These are phyloP conservation scores for Piper betle DNA, from an alignment of 164 flowering plant species.

Conservation along the genomic window DNA sequence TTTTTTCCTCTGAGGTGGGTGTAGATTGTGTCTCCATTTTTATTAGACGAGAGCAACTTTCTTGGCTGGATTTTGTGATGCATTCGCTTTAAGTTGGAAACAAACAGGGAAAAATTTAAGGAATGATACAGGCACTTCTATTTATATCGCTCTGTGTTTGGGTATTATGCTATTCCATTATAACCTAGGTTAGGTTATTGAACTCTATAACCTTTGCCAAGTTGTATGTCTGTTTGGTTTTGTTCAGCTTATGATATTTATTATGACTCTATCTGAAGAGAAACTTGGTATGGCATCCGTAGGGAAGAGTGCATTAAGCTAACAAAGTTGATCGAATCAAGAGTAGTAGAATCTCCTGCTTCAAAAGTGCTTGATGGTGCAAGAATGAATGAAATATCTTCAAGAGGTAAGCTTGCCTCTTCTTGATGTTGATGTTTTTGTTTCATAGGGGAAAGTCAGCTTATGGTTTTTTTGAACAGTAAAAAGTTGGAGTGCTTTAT, in stretches of 20 bases:
- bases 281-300: conserved; percentile 13
- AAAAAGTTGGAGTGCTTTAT: conserved; percentile 6
- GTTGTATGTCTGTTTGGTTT: background rate
- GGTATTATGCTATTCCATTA: no score
- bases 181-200: no score
- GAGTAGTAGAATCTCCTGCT: conserved; percentile 26
- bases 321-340: conserved; percentile 31
- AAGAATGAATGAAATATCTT: background rate
- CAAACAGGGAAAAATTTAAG: no score
- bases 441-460: conserved; percentile 4
- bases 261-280: conserved; percentile 1
- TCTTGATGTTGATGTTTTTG: conserved; percentile 2
- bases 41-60: background rate
- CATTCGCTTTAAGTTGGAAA: no score
- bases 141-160: no score
- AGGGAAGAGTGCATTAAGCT: conserved; percentile 52
- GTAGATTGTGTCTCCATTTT: no score
- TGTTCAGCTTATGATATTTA: background rate
- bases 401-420: conserved; percentile 9
- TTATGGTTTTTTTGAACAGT: conserved; percentile 4
- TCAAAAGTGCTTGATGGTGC: conserved; percentile 12
- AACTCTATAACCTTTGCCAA: background rate
- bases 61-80: background rate
- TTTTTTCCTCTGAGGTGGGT: no score
- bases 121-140: no score